These are phyloP conservation scores for Irpex sp. DNA, from an alignment of 1,284 basidiomycete species.

Conservation along the genomic window DNA sequence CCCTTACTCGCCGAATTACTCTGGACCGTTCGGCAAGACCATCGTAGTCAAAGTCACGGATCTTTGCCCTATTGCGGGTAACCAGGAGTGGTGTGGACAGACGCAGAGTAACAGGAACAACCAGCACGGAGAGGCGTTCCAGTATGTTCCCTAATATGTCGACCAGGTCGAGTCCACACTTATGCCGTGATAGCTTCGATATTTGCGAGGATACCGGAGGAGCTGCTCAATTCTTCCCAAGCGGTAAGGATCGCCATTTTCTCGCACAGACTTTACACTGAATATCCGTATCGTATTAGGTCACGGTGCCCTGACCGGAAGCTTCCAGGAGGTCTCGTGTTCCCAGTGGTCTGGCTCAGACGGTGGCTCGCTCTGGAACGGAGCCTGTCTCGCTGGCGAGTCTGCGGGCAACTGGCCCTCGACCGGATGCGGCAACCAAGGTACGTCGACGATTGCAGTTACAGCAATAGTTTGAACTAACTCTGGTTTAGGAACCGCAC, in stretches of 20 bases:
- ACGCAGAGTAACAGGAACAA: conserved; percentile 39
- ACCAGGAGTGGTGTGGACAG: conserved; percentile 55
- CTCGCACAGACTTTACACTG: not conserved
- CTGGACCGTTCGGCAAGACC: conserved; percentile 45
- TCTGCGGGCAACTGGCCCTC: conserved; percentile 47
- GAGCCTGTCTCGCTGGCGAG: conserved; percentile 48
- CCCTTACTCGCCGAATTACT: conserved; percentile 48
- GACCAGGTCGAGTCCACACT: too few species aligned
- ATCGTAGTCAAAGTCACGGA: conserved; percentile 52
- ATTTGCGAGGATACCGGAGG: conserved; percentile 58
- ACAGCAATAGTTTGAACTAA: not conserved
- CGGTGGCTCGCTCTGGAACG: conserved; percentile 40
- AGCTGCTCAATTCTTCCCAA: conserved; percentile 50
- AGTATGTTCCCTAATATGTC: conserved; percentile 18
- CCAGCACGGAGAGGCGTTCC: conserved; percentile 40
- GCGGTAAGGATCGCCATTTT: conserved; percentile 20
- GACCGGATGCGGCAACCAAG: conserved; percentile 51
- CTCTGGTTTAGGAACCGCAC: not conserved
- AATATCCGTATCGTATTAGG: conserved; percentile 15
- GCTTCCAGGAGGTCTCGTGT: conserved; percentile 52
- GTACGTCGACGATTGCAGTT: conserved; percentile 23
- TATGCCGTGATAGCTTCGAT: conserved; percentile 37
- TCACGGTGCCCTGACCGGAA: conserved; percentile 49
- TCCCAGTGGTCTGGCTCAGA: conserved; percentile 53
- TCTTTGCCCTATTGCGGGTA: conserved; percentile 45